Percentiles rank a stretch among this genome's conserved stretches.
These are phyloP conservation scores for Onygena corvina DNA, from an alignment of 2,329 filamentous ascomycete species.

Conservation along the genomic window DNA sequence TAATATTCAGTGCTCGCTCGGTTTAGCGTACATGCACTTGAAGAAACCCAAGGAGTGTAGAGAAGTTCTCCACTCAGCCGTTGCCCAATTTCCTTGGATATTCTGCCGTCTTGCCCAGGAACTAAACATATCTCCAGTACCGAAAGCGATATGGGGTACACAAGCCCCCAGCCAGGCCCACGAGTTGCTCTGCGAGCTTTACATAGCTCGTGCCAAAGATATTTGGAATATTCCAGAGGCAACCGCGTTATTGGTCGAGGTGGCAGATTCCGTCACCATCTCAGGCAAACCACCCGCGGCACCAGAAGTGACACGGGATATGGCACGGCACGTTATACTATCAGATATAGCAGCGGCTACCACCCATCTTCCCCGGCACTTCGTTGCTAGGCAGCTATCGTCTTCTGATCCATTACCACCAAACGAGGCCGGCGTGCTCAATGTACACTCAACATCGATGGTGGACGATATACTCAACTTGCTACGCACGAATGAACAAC, in stretches of 20 bases:
- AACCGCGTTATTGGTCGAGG: conserved; percentile 55
- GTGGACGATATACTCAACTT: conserved; percentile 4
- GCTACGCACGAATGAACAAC: conserved; percentile 1
- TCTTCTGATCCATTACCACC: conserved; percentile 78
- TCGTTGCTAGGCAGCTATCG: conserved; percentile 55
- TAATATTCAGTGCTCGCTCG: conserved; percentile 63
- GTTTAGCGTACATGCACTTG: conserved; percentile 62
- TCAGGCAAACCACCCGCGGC: conserved; percentile 35
- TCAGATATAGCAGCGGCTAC: conserved; percentile 63
- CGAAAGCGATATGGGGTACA: conserved; percentile 71
- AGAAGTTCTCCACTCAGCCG: conserved; percentile 52
- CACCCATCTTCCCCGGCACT: conserved; percentile 51
- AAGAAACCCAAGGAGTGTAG: conserved; percentile 55
- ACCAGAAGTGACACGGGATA: conserved; percentile 40
- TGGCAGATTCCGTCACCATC: conserved; percentile 45
- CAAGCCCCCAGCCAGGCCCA: conserved; percentile 53
- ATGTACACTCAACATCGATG: conserved; percentile 6
- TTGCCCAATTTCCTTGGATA: conserved; percentile 70
- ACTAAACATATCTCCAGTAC: conserved; percentile 61
- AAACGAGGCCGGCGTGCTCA: conserved; percentile 18
- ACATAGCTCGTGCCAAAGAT: conserved; percentile 63
- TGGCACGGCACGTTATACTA: conserved; percentile 66
- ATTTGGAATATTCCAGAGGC: conserved; percentile 73
- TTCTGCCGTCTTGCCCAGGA: conserved; percentile 69
- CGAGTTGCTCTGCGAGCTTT: conserved; percentile 61